phyloP scores from a whole-genome alignment of 805 yeast species.

The Brettanomyces anomalus region DNA sequence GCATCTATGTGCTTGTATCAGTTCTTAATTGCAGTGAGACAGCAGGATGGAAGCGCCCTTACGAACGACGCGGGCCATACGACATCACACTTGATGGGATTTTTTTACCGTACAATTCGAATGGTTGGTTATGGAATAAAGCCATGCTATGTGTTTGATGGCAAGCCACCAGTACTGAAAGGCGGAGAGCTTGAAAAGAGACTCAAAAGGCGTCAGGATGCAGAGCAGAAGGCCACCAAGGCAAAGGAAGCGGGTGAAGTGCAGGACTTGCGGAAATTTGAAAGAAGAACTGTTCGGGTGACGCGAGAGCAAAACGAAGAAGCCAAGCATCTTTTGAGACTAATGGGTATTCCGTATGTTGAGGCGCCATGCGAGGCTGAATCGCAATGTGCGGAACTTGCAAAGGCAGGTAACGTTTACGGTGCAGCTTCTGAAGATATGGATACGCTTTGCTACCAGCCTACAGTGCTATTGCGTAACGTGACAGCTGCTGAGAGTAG shows the following conservation, averaged over 20 bases:
- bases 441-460: conserved; percentile 92
- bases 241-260: conserved; percentile 73
- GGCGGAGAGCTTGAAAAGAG: conserved; percentile 91
- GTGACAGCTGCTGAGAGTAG: conserved; percentile 91
- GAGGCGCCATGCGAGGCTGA: conserved; percentile 98
- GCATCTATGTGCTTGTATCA: conserved; percentile 97
- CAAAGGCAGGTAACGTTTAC: conserved; percentile 81
- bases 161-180: conserved; percentile 92
- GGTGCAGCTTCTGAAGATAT: conserved; percentile 99
- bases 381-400: conserved; percentile 94
- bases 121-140: conserved; percentile 90
- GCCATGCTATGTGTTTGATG: conserved; percentile 96
- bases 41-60: conserved; percentile 91
- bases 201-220: conserved; percentile 70
- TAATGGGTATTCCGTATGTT: conserved; percentile 95
- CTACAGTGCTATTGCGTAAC: conserved; percentile 78
- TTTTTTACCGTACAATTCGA: conserved; percentile 87
- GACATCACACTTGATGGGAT: conserved; percentile 89
- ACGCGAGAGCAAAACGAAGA: conserved; percentile 89
- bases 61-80: conserved; percentile 88
- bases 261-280: conserved; percentile 67
- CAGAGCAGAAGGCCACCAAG: conserved; percentile 63
- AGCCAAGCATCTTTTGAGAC: conserved; percentile 65
- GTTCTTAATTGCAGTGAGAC: conserved; percentile 92
- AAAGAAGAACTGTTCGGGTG: conserved; percentile 83